Conservation (phyloP, 2,329 filamentous ascomycete genomes). For the Fusarium phyllophilum region DNA sequence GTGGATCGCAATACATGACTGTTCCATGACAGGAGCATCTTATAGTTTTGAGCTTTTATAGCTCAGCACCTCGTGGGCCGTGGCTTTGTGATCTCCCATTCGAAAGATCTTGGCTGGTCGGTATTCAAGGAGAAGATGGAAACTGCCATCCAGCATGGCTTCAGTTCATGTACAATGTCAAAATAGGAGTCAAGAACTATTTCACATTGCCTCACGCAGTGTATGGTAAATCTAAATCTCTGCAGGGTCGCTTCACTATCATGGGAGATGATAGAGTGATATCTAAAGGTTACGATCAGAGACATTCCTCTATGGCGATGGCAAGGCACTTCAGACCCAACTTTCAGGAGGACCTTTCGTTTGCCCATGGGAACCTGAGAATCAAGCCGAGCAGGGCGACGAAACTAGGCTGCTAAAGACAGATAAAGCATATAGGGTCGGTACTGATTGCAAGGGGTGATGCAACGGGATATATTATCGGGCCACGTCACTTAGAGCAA, state of each 20-base stretch:
- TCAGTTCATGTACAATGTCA: background rate
- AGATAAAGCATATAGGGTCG: background rate
- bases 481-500: background rate
- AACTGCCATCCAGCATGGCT: background rate
- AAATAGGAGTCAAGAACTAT: background rate
- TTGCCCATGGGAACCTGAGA: background rate
- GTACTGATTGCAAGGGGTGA: background rate
- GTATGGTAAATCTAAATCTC: accelerated
- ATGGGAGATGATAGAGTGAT: background rate
- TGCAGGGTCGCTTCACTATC: background rate
- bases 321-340: background rate
- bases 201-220: accelerated
- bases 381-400: background rate
- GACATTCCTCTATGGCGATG: background rate
- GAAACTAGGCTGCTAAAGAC: background rate
- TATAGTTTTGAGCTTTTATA: background rate
- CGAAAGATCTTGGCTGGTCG: background rate
- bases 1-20: background rate
- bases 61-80: background rate
- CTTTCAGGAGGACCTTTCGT: background rate
- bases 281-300: background rate
- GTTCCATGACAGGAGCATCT: background rate
- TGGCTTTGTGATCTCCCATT: background rate
- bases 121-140: background rate
- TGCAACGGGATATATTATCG: background rate